phyloP scores from a whole-genome alignment of 192 early-diverging fungal genomes.

The Umbelopsis sp. region DNA sequence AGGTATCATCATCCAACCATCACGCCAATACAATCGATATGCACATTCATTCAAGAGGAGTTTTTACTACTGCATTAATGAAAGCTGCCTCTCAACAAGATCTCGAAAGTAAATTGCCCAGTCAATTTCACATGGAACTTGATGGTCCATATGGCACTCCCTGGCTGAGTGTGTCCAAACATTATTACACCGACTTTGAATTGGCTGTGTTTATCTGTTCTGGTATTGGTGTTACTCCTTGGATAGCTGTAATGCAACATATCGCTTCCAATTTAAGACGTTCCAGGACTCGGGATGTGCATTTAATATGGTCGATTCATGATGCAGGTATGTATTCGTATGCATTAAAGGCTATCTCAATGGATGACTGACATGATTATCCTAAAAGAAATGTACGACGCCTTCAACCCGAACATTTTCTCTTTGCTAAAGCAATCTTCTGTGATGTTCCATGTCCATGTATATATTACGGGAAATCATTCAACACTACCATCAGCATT shows the following conservation, averaged over 20 bases:
- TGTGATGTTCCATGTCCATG: neutral
- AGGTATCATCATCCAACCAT: neutral
- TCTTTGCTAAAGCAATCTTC: neutral
- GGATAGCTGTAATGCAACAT: constrained; percentile 1
- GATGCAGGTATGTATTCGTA: neutral
- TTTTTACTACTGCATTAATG: neutral
- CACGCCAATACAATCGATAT: neutral
- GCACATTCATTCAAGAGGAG: neutral
- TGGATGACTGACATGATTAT: too few species aligned
- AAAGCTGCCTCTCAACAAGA: neutral
- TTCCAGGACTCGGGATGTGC: neutral
- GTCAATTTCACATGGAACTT: neutral
- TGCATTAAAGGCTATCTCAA: neutral
- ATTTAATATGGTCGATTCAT: neutral
- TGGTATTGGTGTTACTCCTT: constrained; percentile 1
- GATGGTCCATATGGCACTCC: constrained; percentile 8
- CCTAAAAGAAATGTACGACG: neutral
- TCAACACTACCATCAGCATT: neutral
- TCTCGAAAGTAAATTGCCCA: neutral
- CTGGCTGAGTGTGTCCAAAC: neutral
- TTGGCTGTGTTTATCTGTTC: neutral
- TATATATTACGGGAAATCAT: constrained; percentile 3
- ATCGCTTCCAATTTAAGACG: neutral
- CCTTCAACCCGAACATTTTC: neutral
- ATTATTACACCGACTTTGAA: constrained; percentile 10